Evolutionary conservation across 2,329 filamentous ascomycete genomes (phyloP), one percentile per base, ranked within the genome.

Genomic region (Aureobasidium sp.): DNA sequence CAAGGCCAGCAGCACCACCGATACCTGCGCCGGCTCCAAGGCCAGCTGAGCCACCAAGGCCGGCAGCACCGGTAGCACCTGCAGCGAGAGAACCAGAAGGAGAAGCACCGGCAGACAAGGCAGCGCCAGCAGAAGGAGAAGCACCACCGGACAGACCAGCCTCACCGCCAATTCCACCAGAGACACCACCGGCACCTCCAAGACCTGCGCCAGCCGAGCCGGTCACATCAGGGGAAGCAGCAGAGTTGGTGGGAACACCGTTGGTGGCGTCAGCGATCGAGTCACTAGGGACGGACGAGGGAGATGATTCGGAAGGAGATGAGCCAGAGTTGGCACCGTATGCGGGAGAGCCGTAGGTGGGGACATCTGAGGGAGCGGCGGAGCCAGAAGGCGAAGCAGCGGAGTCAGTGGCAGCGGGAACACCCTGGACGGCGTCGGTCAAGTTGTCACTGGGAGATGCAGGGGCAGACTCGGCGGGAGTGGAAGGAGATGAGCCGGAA

Each of bases 181-280:
- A 46, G 13, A 29, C 5, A 15, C 34, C 13, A 15, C 34, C 34
- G 3, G 12, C 5, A 15, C 27, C 51, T 1, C 51, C 51, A 55
- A 36, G 5, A 5, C 39, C 37, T 41, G 37, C 51, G 15, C 53
- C 53, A 46, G 53, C 4, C 2, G 39, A 17, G 27, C 51, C 55
- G 8, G 71, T 71, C 41, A 68, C 68, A 68, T 73, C 72, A 47
- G 71, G 75, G 44, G 69, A 72, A 5, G 74, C 73, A 50, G 74
- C 69, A 26, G 68, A 71, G 59, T 73, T 64, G 39, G 66, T 67
- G 44, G 74, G 77, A 0, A 77, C 79, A 51, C 60, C 66, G 13
- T 74, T n/a, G 72, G 75, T 66, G 79, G 75, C 39, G 73, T 77
- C 1, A 77, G 80, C 55, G 61, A 65, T 15, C 68, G 71, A 39